Evolutionary conservation across 805 yeast genomes (phyloP).

Genomic region (Clavispora vitiphila): DNA sequence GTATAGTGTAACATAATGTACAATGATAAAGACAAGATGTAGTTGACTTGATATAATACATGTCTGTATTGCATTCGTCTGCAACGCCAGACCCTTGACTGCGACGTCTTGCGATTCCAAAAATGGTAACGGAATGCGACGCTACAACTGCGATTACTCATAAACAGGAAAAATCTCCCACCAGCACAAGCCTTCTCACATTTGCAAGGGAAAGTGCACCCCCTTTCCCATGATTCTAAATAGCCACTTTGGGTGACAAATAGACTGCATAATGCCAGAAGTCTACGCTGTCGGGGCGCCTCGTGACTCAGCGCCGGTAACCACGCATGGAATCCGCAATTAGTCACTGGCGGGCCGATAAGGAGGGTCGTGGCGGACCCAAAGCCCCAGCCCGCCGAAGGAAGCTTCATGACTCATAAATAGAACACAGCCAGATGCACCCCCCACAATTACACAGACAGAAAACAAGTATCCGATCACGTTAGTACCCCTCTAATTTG

Average conservation of each 20-base stretch:
- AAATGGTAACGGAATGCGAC: no score
- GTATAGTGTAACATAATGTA: slow-evolving; percentile 10
- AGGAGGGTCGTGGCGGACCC: neutral
- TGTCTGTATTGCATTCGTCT: no score
- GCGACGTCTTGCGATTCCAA: no score
- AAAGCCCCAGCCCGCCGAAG: neutral
- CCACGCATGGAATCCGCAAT: neutral
- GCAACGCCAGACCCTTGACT: no score
- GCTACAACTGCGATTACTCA: no score
- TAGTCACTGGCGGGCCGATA: neutral
- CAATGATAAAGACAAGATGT: neutral
- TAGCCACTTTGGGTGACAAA: no score
- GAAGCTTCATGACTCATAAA: neutral
- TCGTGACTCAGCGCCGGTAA: neutral
- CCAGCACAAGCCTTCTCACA: no score
- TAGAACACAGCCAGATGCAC: neutral
- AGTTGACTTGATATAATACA: no score
- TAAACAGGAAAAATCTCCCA: no score
- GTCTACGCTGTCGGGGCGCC: neutral
- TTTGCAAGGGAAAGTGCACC: no score
- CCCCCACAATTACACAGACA: neutral
- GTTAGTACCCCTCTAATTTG: neutral
- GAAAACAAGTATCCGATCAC: no score
- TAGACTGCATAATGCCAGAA: neutral
- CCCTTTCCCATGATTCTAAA: no score